These are phyloP conservation scores for Penicillium sp. DNA, from an alignment of 2,329 filamentous ascomycete genomes.

Conservation along the genomic window DNA sequence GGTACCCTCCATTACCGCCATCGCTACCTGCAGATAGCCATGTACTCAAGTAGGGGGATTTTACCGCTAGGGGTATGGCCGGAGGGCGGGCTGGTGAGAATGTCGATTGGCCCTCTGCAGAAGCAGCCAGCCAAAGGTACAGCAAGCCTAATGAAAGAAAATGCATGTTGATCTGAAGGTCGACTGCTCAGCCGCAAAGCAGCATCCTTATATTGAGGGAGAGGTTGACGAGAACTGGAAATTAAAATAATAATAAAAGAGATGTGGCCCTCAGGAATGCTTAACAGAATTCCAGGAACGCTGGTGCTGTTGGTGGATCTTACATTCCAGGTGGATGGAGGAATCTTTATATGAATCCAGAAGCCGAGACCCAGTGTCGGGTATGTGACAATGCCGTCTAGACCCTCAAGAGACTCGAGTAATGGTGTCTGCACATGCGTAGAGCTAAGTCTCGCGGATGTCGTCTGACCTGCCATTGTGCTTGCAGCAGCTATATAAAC, in stretches of 20 bases:
- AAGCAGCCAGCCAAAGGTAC: slow-evolving; percentile 29
- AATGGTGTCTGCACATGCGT: slow-evolving; percentile 13
- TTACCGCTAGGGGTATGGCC: slow-evolving; percentile 73
- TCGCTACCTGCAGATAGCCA: slow-evolving; percentile 69
- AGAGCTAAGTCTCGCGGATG: slow-evolving; percentile 16
- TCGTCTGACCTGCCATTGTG: slow-evolving; percentile 29
- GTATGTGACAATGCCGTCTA: slow-evolving; percentile 11
- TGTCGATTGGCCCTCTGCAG: slow-evolving; percentile 50
- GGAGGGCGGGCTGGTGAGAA: slow-evolving; percentile 70
- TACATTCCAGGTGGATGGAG: slow-evolving; percentile 23
- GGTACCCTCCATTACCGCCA: slow-evolving; percentile 67
- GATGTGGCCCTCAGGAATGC: slow-evolving; percentile 30
- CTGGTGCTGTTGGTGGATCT: slow-evolving; percentile 32
- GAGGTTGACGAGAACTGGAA: neutral
- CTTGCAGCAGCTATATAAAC: slow-evolving; percentile 15
- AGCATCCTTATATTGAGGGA: slow-evolving; percentile 19
- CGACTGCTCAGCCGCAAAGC: slow-evolving; percentile 26
- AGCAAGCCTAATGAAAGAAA: slow-evolving; percentile 31
- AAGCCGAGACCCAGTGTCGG: neutral
- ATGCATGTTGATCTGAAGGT: slow-evolving; percentile 34
- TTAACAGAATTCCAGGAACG: slow-evolving; percentile 35
- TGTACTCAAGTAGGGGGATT: slow-evolving; percentile 74
- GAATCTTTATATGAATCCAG: slow-evolving; percentile 18
- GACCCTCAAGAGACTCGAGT: slow-evolving; percentile 15
- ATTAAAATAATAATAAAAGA: slow-evolving; percentile 3